Conservation (phyloP, 306 rosid genomes). For the Dalbergia cultrata region DNA sequence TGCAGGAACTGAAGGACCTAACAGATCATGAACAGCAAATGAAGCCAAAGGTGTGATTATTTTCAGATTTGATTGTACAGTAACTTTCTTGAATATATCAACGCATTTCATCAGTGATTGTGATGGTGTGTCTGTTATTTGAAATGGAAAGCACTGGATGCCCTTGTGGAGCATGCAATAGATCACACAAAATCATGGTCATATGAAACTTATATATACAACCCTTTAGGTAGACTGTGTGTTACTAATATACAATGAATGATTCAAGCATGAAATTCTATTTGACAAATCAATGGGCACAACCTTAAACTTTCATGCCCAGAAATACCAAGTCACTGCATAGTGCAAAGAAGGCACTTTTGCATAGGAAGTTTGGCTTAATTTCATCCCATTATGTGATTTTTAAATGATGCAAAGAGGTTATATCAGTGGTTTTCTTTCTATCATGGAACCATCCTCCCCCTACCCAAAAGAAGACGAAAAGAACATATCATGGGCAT, state of each 20-base stretch:
- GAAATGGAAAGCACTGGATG: constrained; percentile 21
- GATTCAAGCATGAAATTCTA: neutral
- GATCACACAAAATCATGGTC: constrained; percentile 2
- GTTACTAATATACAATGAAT: too few species aligned
- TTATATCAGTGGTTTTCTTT: neutral
- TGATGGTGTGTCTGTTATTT: constrained; percentile 22
- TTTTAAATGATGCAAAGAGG: neutral
- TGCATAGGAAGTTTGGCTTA: neutral
- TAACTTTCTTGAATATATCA: constrained; percentile 24
- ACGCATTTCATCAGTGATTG: neutral
- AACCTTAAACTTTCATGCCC: neutral
- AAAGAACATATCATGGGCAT: neutral
- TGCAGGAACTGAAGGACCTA: constrained; percentile 87
- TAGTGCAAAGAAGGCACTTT: neutral
- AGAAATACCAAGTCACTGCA: neutral
- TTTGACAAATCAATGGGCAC: neutral
- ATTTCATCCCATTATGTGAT: neutral
- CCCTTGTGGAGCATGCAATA: neutral
- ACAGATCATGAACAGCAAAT: constrained; percentile 86
- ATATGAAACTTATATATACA: neutral
- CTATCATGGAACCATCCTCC: neutral
- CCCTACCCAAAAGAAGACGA: neutral
- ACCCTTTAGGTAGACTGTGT: neutral
- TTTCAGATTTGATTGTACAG: constrained; percentile 32
- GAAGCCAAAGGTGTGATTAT: constrained; percentile 86